phyloP scores from a whole-genome alignment of 2,329 filamentous ascomycete genomes.

The Fusarium bulbicola region DNA sequence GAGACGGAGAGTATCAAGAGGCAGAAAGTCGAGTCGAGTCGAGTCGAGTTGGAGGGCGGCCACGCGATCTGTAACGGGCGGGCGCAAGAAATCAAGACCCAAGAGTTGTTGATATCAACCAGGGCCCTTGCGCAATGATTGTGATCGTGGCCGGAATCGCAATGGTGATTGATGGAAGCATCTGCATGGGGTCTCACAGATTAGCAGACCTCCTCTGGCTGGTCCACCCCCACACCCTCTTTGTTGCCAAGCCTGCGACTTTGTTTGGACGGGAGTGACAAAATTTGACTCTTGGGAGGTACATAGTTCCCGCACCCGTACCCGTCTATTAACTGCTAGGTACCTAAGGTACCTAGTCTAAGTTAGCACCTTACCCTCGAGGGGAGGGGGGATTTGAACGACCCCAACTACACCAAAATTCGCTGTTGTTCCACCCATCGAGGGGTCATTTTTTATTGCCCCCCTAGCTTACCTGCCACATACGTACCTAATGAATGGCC shows the following conservation, averaged over 20 bases:
- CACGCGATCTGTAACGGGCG: conserved; percentile 30
- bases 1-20: neutral
- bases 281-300: conserved; percentile 12
- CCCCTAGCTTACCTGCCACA: too few species aligned
- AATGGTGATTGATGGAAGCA: conserved; percentile 37
- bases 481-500: neutral
- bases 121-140: conserved; percentile 27
- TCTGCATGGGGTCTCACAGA: conserved; percentile 26
- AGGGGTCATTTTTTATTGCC: too few species aligned
- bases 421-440: too few species aligned
- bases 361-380: too few species aligned
- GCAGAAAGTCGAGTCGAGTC: neutral
- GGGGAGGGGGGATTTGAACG: too few species aligned
- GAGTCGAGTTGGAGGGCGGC: conserved; percentile 29
- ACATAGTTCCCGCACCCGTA: conserved; percentile 22
- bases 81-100: conserved; percentile 33
- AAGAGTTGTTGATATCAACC: conserved; percentile 21
- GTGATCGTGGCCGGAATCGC: conserved; percentile 34
- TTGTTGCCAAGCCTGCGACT: conserved; percentile 26
- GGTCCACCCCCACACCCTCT: conserved; percentile 35
- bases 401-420: too few species aligned
- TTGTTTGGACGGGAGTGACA: conserved; percentile 12
- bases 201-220: conserved; percentile 36
- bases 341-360: too few species aligned
- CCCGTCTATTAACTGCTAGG: neutral